These are phyloP conservation scores for Suhomyces taliae DNA, from an alignment of 1,139 yeast species.

Conservation along the genomic window DNA sequence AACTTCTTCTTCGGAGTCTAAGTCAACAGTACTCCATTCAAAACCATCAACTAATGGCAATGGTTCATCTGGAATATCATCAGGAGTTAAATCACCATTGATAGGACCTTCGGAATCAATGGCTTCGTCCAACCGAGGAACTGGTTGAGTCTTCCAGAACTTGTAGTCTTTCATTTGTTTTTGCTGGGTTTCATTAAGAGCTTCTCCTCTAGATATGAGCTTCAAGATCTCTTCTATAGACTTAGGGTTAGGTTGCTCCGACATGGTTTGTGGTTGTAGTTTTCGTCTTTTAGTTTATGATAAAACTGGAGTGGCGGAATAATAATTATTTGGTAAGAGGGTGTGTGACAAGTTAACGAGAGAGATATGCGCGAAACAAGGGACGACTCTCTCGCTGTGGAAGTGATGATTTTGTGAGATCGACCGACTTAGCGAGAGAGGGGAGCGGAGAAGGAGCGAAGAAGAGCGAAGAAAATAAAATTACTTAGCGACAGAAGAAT, in stretches of 20 bases:
- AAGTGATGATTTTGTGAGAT: no score
- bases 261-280: conserved; percentile 4
- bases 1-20: conserved; percentile 56
- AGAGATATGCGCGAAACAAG: no score
- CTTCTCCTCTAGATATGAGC: conserved; percentile 54
- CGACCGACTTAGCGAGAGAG: no score
- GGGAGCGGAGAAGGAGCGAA: no score
- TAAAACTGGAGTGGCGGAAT: no score
- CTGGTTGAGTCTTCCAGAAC: conserved; percentile 99
- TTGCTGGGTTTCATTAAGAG: conserved; percentile 54
- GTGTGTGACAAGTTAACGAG: no score
- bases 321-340: no score
- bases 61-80: conserved; percentile 69
- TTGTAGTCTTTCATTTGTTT: conserved; percentile 84
- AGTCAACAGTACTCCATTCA: conserved; percentile 85
- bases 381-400: no score
- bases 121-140: conserved; percentile 68
- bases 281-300: no score
- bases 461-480: no score
- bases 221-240: conserved; percentile 52
- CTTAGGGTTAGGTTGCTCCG: conserved; percentile 22
- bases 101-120: conserved; percentile 81
- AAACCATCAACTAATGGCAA: conserved; percentile 72
- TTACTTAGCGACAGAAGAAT: no score
- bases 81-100: conserved; percentile 63